A percentile compares a stretch with the other conserved stretches of the same genome.
Evolutionary conservation across 1,284 basidiomycete species (phyloP).

Genomic region (Mrakiaceae sp.): DNA sequence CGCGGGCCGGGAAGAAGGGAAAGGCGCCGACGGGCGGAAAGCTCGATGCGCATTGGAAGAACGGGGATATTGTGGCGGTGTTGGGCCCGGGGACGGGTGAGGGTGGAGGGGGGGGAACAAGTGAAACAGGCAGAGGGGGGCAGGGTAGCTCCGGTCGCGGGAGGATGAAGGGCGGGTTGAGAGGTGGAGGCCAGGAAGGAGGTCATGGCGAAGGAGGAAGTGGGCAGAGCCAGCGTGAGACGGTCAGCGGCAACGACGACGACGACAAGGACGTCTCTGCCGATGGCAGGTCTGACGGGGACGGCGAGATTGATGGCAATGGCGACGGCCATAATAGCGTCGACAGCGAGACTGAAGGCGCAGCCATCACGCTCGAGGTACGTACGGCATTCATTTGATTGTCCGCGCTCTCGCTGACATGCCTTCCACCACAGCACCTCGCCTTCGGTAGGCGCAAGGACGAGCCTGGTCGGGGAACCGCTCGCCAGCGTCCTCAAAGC

Average conservation of each 20-base stretch:
- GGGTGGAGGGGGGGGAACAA: too few relatives aligned
- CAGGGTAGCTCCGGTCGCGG: neutral
- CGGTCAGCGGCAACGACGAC: neutral
- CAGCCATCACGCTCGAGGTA: slow-evolving; percentile 33
- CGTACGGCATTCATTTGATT: neutral
- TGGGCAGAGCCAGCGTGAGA: neutral
- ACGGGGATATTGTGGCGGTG: neutral
- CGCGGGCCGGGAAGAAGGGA: neutral
- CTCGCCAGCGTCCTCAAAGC: neutral
- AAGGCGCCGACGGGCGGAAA: neutral
- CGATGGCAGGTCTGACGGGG: neutral
- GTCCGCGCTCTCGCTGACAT: neutral
- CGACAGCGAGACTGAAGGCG: slow-evolving; percentile 35
- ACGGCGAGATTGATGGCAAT: neutral
- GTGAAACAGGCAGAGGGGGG: too few relatives aligned
- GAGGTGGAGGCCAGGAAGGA: neutral
- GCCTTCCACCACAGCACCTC: slow-evolving; percentile 3
- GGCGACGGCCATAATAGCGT: neutral
- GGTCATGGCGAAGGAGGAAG: neutral
- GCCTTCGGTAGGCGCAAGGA: slow-evolving; percentile 13
- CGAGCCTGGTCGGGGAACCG: neutral
- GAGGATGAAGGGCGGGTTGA: neutral
- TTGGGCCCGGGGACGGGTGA: neutral
- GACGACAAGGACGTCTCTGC: neutral
- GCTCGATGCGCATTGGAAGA: neutral